Percentiles rank a stretch among this genome's conserved stretches.
Evolutionary conservation across 179 eudicot species (phyloP).

Genomic region (Beta macrorhiza): DNA sequence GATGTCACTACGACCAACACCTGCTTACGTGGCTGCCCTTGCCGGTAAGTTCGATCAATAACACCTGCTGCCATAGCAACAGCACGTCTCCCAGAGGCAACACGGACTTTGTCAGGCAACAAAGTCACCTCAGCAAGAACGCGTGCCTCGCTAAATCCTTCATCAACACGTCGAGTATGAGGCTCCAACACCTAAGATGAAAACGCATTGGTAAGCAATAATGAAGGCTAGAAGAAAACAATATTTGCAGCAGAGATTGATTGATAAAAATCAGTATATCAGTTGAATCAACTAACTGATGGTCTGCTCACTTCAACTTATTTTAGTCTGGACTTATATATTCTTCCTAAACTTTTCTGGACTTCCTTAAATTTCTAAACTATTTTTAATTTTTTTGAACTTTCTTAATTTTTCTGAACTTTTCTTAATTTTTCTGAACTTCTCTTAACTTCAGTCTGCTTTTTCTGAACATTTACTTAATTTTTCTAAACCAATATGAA

Average conservation of each 20-base stretch:
- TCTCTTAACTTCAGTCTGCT: too few relatives aligned
- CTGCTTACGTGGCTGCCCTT: slow-evolving; percentile 75
- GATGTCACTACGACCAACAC: slow-evolving; percentile 96
- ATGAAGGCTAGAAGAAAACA: not conserved
- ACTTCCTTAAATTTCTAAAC: too few relatives aligned
- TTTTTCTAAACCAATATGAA: too few relatives aligned
- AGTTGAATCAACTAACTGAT: not conserved
- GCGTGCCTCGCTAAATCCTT: slow-evolving; percentile 92
- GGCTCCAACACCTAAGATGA: slow-evolving; percentile 79
- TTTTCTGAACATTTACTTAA: too few relatives aligned
- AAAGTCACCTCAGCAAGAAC: slow-evolving; percentile 77
- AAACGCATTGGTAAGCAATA: slow-evolving; percentile 4
- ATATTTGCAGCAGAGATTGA: not conserved
- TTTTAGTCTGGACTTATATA: too few relatives aligned
- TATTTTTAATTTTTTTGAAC: too few relatives aligned
- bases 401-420: too few relatives aligned
- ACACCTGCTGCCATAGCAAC: slow-evolving; percentile 98
- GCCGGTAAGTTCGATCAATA: slow-evolving; percentile 61
- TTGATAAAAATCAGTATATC: not conserved
- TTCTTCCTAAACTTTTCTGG: too few relatives aligned
- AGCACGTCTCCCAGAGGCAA: slow-evolving; percentile 91
- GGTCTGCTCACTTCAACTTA: not conserved
- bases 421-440: too few relatives aligned
- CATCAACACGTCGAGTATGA: slow-evolving; percentile 88
- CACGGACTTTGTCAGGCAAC: slow-evolving; percentile 93